Conservation (phyloP, 2,329 filamentous ascomycete species). For the Colletotrichum navitas region DNA sequence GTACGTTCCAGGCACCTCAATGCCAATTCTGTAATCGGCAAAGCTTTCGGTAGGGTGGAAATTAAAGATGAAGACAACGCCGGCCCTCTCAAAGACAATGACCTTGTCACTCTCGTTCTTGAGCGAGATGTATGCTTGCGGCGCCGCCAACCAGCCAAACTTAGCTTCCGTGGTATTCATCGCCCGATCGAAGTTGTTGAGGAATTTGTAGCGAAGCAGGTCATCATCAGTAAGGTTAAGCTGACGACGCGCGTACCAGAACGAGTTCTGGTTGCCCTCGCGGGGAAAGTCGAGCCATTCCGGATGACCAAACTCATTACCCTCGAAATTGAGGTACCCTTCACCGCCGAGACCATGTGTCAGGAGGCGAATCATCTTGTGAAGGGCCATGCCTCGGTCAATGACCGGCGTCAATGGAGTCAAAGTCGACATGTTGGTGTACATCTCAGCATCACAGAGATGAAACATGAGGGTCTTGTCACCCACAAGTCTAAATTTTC, state of each 20-base stretch:
- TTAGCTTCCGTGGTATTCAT: conserved; percentile 92
- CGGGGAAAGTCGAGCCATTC: conserved; percentile 99
- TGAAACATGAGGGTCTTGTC: conserved; percentile 99
- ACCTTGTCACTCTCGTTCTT: conserved; percentile 97
- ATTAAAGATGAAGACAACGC: conserved; percentile 95
- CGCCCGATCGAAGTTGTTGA: conserved; percentile 92
- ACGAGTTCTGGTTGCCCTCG: conserved; percentile 91
- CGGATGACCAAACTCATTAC: conserved; percentile 98
- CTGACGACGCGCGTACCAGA: conserved; percentile 93
- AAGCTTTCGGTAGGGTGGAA: conserved; percentile 90
- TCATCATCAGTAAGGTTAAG: conserved; percentile 91
- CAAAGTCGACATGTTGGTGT: conserved; percentile 95
- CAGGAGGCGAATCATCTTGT: conserved; percentile 97
- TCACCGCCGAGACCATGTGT: conserved; percentile 94
- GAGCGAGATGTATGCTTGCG: conserved; percentile 91
- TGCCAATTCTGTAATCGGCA: conserved; percentile 90
- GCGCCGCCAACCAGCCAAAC: conserved; percentile 89
- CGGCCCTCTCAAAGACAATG: conserved; percentile 93
- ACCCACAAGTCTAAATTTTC: conserved; percentile 79
- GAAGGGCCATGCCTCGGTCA: conserved; percentile 88
- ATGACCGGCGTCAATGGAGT: conserved; percentile 89
- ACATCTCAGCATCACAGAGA: conserved; percentile 96
- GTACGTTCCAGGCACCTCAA: conserved; percentile 89
- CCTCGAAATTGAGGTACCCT: conserved; percentile 98
- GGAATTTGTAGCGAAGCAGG: conserved; percentile 87